phyloP scores from a whole-genome alignment of 1,284 basidiomycete species.

The Trichosporon faecale region DNA sequence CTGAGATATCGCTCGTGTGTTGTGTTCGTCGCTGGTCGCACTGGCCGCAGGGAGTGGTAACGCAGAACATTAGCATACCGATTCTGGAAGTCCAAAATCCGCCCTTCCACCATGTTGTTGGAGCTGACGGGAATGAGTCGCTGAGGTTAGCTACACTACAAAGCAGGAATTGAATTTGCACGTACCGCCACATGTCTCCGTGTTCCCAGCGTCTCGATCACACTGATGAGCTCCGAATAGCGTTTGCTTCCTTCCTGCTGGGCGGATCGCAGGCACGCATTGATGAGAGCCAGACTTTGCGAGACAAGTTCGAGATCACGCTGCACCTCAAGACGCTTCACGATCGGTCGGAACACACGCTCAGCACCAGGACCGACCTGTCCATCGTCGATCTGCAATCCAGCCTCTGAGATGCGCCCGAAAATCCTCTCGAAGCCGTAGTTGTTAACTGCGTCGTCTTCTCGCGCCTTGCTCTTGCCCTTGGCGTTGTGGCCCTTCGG shows the following conservation, averaged over 20 bases:
- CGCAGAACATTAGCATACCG: conserved; percentile 79
- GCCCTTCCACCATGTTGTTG: conserved; percentile 74
- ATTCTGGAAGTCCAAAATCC: conserved; percentile 87
- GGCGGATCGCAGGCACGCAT: conserved; percentile 57
- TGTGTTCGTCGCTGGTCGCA: conserved; percentile 65
- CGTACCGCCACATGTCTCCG: conserved; percentile 78
- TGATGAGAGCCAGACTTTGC: conserved; percentile 85
- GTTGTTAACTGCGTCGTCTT: conserved; percentile 45
- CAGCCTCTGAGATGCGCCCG: conserved; percentile 69
- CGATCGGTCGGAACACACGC: conserved; percentile 55
- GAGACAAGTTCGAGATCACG: conserved; percentile 80
- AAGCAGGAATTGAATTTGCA: conserved; percentile 17
- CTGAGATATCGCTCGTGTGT: conserved; percentile 64
- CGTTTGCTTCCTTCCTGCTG: conserved; percentile 37
- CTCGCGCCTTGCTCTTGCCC: conserved; percentile 24
- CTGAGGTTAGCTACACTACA: conserved; percentile 52
- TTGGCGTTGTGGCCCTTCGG: conserved; percentile 26
- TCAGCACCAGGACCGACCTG: conserved; percentile 29
- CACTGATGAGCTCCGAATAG: conserved; percentile 38
- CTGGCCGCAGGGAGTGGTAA: conserved; percentile 70
- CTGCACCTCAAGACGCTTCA: conserved; percentile 67
- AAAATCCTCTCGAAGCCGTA: conserved; percentile 83
- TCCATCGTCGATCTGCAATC: conserved; percentile 60
- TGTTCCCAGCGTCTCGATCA: conserved; percentile 71
- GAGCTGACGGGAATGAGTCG: conserved; percentile 70